Percentiles rank a stretch among this genome's conserved stretches.
Evolutionary conservation across 768 basidiomycete genomes (phyloP).

Genomic region (Mycena vulgaris): DNA sequence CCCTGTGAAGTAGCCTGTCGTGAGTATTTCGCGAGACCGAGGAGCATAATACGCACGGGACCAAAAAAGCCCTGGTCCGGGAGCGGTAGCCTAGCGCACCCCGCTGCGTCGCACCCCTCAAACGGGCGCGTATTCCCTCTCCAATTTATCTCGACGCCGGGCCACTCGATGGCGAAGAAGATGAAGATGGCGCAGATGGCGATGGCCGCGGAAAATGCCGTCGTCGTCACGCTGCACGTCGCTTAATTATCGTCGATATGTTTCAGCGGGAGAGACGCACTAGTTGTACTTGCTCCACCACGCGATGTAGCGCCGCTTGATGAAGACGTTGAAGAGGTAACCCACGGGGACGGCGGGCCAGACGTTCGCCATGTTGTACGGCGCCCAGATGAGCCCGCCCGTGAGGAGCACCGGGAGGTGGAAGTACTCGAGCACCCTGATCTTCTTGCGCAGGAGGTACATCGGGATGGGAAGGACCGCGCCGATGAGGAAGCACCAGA

Average conservation of each 20-base stretch:
- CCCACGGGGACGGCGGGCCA: constrained; percentile 42
- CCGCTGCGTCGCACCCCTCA: constrained; percentile 24
- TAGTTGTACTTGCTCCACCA: constrained; percentile 53
- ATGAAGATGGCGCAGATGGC: constrained; percentile 53
- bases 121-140: constrained; percentile 45
- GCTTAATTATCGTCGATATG: not conserved
- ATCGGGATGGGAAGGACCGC: constrained; percentile 50
- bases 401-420: constrained; percentile 49
- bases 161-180: constrained; percentile 52
- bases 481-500: constrained; percentile 53
- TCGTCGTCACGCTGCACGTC: constrained; percentile 45
- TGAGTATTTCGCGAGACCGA: too few species aligned
- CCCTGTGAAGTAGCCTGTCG: too few species aligned
- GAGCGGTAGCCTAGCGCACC: constrained; percentile 38
- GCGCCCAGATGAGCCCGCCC: constrained; percentile 44
- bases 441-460: constrained; percentile 48
- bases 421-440: constrained; percentile 47
- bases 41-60: constrained; percentile 23
- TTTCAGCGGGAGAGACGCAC: constrained; percentile 8
- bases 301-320: constrained; percentile 41
- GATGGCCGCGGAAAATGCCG: constrained; percentile 50
- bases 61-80: constrained; percentile 42
- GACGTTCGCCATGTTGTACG: constrained; percentile 40
- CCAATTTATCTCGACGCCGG: constrained; percentile 46
- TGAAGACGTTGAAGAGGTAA: constrained; percentile 43